phyloP scores from a whole-genome alignment of 257 asterid species.

The Dorcoceras hygrometricum region DNA sequence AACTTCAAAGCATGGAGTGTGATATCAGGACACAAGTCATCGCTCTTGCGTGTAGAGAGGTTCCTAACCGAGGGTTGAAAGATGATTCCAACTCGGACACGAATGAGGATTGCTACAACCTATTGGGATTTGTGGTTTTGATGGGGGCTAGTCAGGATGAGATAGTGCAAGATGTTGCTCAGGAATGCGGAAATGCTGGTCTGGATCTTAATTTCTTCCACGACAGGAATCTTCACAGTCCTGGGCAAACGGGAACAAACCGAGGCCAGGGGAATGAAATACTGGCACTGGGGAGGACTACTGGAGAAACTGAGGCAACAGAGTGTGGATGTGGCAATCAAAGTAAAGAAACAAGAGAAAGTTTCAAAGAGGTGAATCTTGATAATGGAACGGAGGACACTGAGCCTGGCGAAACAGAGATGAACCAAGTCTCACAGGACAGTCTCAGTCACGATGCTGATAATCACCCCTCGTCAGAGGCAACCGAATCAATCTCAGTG shows the following conservation, averaged over 20 bases:
- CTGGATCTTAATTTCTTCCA: too few relatives aligned
- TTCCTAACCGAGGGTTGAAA: background rate
- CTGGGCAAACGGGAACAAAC: too few relatives aligned
- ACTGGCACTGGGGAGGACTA: too few relatives aligned
- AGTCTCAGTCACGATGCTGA: background rate
- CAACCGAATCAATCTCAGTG: background rate
- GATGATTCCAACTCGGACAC: background rate
- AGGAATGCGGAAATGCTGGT: too few relatives aligned
- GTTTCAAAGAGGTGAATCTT: background rate
- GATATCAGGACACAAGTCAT: background rate
- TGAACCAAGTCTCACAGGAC: background rate
- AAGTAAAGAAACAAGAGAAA: background rate
- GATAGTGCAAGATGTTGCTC: background rate
- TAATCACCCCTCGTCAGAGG: background rate
- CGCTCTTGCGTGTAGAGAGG: background rate
- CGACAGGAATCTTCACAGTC: too few relatives aligned
- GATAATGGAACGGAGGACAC: background rate
- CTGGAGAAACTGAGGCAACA: too few relatives aligned
- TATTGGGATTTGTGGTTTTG: background rate
- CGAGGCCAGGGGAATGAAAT: background rate
- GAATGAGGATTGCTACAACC: background rate
- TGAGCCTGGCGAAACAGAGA: too few relatives aligned
- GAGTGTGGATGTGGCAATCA: background rate
- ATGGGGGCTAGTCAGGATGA: background rate
- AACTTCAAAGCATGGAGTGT: background rate